phyloP scores from a whole-genome alignment of 2,329 filamentous ascomycete genomes.

The Colletotrichum magnum region DNA sequence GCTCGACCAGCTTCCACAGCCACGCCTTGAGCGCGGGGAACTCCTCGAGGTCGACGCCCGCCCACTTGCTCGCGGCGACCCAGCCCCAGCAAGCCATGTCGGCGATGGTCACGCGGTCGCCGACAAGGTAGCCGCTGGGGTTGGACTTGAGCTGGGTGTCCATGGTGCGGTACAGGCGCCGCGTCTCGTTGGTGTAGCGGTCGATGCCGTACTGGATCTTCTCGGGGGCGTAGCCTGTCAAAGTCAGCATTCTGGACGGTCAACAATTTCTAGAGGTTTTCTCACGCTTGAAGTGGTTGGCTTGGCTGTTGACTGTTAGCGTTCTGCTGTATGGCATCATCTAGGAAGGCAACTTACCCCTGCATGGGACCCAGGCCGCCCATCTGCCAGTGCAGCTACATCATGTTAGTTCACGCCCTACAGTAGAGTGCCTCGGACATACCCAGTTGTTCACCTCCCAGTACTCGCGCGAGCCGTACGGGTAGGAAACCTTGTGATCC shows the following conservation, averaged over 20 bases:
- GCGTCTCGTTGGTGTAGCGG: conserved; percentile 86
- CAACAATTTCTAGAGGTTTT: conserved; percentile 1
- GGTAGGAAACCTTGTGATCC: conserved; percentile 87
- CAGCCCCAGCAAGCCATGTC: conserved; percentile 88
- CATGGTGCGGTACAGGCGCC: conserved; percentile 84
- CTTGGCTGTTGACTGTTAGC: conserved; percentile 62
- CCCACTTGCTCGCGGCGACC: conserved; percentile 68
- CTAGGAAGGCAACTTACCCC: conserved; percentile 52
- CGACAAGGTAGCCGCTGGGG: conserved; percentile 72
- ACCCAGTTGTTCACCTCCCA: conserved; percentile 87
- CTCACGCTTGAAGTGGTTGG: conserved; percentile 84
- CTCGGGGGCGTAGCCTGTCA: conserved; percentile 80
- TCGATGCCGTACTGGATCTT: conserved; percentile 86
- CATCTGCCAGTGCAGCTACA: conserved; percentile 79
- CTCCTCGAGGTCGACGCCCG: conserved; percentile 73
- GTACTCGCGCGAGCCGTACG: conserved; percentile 78
- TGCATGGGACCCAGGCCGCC: conserved; percentile 88
- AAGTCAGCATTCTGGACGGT: neutral
- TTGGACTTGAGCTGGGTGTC: conserved; percentile 77
- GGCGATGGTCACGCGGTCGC: conserved; percentile 79
- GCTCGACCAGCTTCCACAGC: conserved; percentile 78
- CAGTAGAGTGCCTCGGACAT: conserved; percentile 36
- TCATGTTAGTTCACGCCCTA: conserved; percentile 22
- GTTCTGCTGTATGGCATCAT: neutral
- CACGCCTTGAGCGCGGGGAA: conserved; percentile 84